These are phyloP conservation scores for Nigrospora sphaerica DNA, from an alignment of 2,329 filamentous ascomycete species.

Conservation along the genomic window DNA sequence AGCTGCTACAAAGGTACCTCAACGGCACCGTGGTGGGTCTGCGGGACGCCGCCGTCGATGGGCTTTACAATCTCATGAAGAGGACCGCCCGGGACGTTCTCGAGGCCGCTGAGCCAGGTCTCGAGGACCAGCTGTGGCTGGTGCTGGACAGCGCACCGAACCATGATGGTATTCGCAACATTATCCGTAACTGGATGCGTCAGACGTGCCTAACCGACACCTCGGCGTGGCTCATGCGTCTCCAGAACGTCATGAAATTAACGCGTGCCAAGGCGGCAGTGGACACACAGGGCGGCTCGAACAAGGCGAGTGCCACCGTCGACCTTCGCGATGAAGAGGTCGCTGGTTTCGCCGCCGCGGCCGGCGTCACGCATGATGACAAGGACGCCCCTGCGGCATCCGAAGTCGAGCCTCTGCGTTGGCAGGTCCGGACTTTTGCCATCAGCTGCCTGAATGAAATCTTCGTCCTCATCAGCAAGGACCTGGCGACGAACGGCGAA, in stretches of 20 bases:
- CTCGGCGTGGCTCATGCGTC: slow-evolving; percentile 77
- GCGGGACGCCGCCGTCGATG: slow-evolving; percentile 75
- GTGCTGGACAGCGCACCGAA: slow-evolving; percentile 71
- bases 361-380: slow-evolving; percentile 47
- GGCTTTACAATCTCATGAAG: slow-evolving; percentile 92
- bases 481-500: slow-evolving; percentile 70
- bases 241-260: slow-evolving; percentile 84
- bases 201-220: slow-evolving; percentile 81
- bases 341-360: slow-evolving; percentile 82
- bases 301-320: slow-evolving; percentile 47
- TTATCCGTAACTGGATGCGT: slow-evolving; percentile 87
- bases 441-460: slow-evolving; percentile 84
- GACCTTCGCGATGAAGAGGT: slow-evolving; percentile 95
- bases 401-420: slow-evolving; percentile 82
- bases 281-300: slow-evolving; percentile 34
- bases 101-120: slow-evolving; percentile 62
- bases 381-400: slow-evolving; percentile 40
- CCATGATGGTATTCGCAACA: slow-evolving; percentile 75
- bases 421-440: slow-evolving; percentile 93
- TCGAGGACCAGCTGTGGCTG: slow-evolving; percentile 91
- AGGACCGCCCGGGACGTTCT: slow-evolving; percentile 80
- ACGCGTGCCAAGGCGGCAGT: slow-evolving; percentile 63
- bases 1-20: slow-evolving; percentile 70
- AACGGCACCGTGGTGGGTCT: slow-evolving; percentile 62
- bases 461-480: slow-evolving; percentile 70